Base-by-base conservation (phyloP, 306 rosid genomes). In the Prunus kanzakura region DNA sequence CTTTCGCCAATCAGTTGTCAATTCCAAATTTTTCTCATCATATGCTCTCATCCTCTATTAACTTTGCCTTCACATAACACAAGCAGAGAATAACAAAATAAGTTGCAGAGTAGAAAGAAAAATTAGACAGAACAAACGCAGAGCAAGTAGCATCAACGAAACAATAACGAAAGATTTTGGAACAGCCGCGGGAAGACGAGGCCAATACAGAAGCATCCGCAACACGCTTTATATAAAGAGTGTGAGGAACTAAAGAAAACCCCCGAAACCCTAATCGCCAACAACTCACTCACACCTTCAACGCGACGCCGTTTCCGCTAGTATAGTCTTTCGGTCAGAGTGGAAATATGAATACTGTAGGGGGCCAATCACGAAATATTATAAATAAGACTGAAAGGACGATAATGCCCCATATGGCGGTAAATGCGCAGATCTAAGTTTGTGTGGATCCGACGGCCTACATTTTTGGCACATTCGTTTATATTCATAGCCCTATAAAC, bases 1-100 rank as follows among this genome's bases (percentile, higher is more conserved):
- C 32, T 72, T 38, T 72, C 54, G 14, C 76, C 76, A 56, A 22
- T 72, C 67, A 57, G 76, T 35, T 38, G 32, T 4, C 2, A 13
- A 15, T 71, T 55, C 75, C 75, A 72, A 72, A 55, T 20, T n/a
- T 38, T 38, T 41, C 76, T 72, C 67, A 72, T 72, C 76, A 72
- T 41, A 11, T 72, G 76, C 67, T 22, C 76, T 30, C 13, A 38
- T 38, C 43, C 41, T 23, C 56, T 38, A 1, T 38, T 6, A 38
- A 38, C 43, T 38, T 6, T 35, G 8, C 2, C 41, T 35, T 35
- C 41, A 35, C 8, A 35, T 35, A 35, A 35, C 8, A 0, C 43
- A 38, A 38, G 43, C 43, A 38, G 1, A 7, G 43, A 38, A 1
- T 38, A 6, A 38, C 43, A 38, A 38, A 38, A 38, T 0, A 1